These are phyloP conservation scores for Diplodia mutila DNA, from an alignment of 2,329 filamentous ascomycete genomes.

Conservation along the genomic window DNA sequence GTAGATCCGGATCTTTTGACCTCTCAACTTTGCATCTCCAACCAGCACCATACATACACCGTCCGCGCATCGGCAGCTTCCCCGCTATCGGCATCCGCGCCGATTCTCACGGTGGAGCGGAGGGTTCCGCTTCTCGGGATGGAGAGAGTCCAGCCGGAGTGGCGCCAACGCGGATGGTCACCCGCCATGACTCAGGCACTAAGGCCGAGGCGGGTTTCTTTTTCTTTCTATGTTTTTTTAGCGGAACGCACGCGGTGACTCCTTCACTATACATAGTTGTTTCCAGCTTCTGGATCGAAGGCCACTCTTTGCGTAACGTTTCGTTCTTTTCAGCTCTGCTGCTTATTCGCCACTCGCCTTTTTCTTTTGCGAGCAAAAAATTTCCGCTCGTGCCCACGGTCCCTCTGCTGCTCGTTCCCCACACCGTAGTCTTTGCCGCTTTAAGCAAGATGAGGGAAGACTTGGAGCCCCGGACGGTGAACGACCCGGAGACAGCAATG, in stretches of 20 bases:
- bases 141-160: background rate
- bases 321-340: background rate
- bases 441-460: background rate
- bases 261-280: background rate
- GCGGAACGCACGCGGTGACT: background rate
- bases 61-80: background rate
- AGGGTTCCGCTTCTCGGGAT: background rate
- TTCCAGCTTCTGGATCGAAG: background rate
- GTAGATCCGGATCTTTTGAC: background rate
- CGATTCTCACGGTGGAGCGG: background rate
- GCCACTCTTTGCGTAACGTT: background rate
- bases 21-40: background rate
- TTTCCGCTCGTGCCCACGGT: background rate
- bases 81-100: background rate
- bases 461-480: background rate
- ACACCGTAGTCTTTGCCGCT: background rate
- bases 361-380: background rate
- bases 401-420: background rate
- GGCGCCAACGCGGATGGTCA: background rate
- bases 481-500: background rate
- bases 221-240: background rate
- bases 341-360: background rate
- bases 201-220: background rate
- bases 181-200: constrained; percentile 16
- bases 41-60: too few relatives aligned